Conservation (phyloP, 1,139 yeast genomes). For the Pichia sp. region DNA sequence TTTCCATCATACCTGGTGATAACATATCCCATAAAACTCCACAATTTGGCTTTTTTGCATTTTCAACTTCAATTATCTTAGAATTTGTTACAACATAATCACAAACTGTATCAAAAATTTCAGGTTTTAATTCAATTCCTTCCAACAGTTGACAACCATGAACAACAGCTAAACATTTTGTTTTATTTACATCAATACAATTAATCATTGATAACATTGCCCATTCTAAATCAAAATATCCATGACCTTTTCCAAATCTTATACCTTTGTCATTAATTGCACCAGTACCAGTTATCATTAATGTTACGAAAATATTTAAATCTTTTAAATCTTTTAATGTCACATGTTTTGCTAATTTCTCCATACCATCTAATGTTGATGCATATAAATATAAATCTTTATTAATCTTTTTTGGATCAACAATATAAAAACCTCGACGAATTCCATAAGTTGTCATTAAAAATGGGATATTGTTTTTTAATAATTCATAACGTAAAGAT, state of each 20-base stretch:
- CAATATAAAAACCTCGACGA: slow-evolving; percentile 23
- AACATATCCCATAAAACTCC: slow-evolving; percentile 27
- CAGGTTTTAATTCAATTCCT: slow-evolving; percentile 23
- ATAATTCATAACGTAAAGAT: slow-evolving; percentile 20
- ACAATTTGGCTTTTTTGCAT: slow-evolving; percentile 23
- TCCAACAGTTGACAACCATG: slow-evolving; percentile 27
- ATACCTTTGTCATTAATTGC: slow-evolving; percentile 27
- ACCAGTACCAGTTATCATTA: slow-evolving; percentile 29
- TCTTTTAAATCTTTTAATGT: slow-evolving; percentile 18
- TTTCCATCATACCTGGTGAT: slow-evolving; percentile 23
- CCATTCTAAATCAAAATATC: slow-evolving; percentile 29
- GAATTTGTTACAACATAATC: slow-evolving; percentile 26
- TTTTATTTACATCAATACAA: slow-evolving; percentile 16
- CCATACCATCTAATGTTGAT: slow-evolving; percentile 28
- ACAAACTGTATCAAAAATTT: slow-evolving; percentile 28
- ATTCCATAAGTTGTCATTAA: slow-evolving; percentile 29
- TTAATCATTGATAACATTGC: slow-evolving; percentile 26
- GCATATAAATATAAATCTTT: slow-evolving; percentile 19
- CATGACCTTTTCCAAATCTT: slow-evolving; percentile 29
- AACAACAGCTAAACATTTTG: slow-evolving; percentile 26
- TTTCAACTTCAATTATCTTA: slow-evolving; percentile 15
- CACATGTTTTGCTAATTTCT: slow-evolving; percentile 19
- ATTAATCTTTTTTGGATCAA: slow-evolving; percentile 25
- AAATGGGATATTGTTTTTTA: slow-evolving; percentile 21
- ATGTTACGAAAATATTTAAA: slow-evolving; percentile 13